These are phyloP conservation scores for Coniochaeta sp. DNA, from an alignment of 2,329 filamentous ascomycete species.

Conservation along the genomic window DNA sequence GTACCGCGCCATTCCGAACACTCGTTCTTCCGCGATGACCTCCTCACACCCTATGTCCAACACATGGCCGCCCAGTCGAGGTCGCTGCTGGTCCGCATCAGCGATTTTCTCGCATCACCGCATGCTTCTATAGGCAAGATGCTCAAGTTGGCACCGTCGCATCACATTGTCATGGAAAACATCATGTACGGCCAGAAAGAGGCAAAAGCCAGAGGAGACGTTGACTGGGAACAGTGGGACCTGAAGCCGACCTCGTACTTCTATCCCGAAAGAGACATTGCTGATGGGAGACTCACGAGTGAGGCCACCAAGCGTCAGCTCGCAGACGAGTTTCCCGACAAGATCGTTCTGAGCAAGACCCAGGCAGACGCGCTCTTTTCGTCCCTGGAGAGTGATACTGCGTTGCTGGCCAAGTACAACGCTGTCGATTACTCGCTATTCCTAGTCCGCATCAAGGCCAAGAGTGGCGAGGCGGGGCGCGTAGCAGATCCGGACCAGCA, in stretches of 20 bases:
- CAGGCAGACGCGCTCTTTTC: constrained; percentile 49
- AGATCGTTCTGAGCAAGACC: constrained; percentile 47
- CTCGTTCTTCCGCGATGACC: constrained; percentile 59
- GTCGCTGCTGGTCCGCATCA: constrained; percentile 64
- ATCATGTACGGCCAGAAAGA: constrained; percentile 53
- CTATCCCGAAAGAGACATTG: constrained; percentile 66
- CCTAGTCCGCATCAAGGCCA: constrained; percentile 43
- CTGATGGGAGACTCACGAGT: constrained; percentile 54
- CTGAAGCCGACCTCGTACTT: constrained; percentile 71
- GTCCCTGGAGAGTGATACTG: constrained; percentile 53
- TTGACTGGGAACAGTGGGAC: constrained; percentile 64
- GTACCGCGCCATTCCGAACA: constrained; percentile 64
- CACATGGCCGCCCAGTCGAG: constrained; percentile 54
- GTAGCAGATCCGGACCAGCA: not conserved
- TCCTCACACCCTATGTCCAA: constrained; percentile 56
- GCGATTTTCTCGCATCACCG: constrained; percentile 56
- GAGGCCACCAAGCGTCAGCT: constrained; percentile 59
- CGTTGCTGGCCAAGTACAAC: constrained; percentile 53
- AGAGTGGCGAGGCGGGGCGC: constrained; percentile 9
- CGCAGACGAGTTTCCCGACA: constrained; percentile 61
- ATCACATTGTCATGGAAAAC: constrained; percentile 76
- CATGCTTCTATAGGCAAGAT: constrained; percentile 51
- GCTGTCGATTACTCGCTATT: constrained; percentile 73
- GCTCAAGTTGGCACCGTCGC: constrained; percentile 54
- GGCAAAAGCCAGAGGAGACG: constrained; percentile 21